Evolutionary conservation across 208 protist genomes (phyloP).

Genomic region (Porcisia deanei): DNA sequence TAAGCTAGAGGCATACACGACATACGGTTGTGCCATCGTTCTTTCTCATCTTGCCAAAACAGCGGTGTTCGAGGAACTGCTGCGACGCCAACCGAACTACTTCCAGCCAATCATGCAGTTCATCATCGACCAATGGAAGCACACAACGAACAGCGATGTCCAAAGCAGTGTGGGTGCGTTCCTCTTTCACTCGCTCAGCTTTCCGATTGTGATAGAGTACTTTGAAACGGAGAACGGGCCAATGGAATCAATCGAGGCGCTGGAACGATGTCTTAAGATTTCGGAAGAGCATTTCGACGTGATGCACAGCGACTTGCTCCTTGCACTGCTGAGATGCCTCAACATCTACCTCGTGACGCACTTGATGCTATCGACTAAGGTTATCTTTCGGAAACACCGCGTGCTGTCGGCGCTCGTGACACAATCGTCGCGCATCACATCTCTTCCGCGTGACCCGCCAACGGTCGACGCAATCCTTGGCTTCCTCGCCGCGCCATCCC

Average conservation of each 20-base stretch:
- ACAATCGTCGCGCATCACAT: constrained; percentile 58
- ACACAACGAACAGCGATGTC: constrained; percentile 53
- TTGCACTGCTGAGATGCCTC: constrained; percentile 65
- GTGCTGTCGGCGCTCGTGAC: constrained; percentile 69
- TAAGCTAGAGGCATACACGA: constrained; percentile 43
- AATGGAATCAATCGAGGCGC: constrained; percentile 44
- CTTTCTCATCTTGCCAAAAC: constrained; percentile 64
- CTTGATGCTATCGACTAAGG: constrained; percentile 82
- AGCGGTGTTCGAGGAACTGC: constrained; percentile 75
- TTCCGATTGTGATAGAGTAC: constrained; percentile 71
- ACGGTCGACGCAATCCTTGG: constrained; percentile 74
- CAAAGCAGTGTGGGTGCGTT: constrained; percentile 75
- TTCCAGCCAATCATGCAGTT: constrained; percentile 79
- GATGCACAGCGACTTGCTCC: constrained; percentile 49
- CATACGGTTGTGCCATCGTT: constrained; percentile 73
- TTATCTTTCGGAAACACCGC: constrained; percentile 83
- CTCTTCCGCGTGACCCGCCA: constrained; percentile 69
- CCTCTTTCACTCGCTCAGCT: constrained; percentile 78
- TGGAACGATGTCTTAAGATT: constrained; percentile 52
- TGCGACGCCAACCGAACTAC: constrained; percentile 58
- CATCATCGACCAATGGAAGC: constrained; percentile 67
- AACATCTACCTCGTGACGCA: constrained; percentile 82
- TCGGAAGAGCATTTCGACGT: constrained; percentile 83
- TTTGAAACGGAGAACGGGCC: constrained; percentile 68
- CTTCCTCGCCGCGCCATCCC: constrained; percentile 56